These are phyloP conservation scores for Alternaria viburni DNA, from an alignment of 2,329 filamentous ascomycete genomes.

Conservation along the genomic window DNA sequence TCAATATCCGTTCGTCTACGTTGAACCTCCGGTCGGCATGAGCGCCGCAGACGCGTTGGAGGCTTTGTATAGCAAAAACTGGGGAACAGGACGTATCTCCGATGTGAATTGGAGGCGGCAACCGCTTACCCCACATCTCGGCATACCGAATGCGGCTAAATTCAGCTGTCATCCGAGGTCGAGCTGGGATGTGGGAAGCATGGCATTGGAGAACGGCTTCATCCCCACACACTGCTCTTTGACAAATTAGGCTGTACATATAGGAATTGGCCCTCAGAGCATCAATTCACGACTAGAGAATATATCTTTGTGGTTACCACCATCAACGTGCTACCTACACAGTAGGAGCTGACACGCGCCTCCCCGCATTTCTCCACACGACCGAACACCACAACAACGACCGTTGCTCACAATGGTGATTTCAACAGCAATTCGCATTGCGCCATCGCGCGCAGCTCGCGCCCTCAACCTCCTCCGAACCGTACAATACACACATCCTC, in stretches of 20 bases:
- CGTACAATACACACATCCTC: constrained; percentile 89
- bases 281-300: no score
- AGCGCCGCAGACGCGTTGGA: not conserved
- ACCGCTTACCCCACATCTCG: constrained; percentile 60
- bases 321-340: no score
- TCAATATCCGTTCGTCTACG: no score
- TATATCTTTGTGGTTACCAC: no score
- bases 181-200: not conserved
- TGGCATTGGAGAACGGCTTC: not conserved
- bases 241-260: no score
- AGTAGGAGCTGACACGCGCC: not conserved
- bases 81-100: not conserved
- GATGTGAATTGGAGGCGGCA: not conserved
- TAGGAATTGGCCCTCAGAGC: no score
- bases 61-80: no score
- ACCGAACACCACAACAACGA: not conserved
- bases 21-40: not conserved
- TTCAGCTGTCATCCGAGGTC: constrained; percentile 9
- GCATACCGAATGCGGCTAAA: constrained; percentile 50
- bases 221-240: not conserved
- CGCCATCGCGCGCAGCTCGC: constrained; percentile 59
- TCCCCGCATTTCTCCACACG: not conserved
- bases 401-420: constrained; percentile 20
- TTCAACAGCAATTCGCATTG: constrained; percentile 37
- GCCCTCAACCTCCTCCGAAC: constrained; percentile 80